Evolutionary conservation across 2,329 filamentous ascomycete genomes (phyloP), one percentile per base, ranked within the genome.

Genomic region (Hypoxylon sp.): DNA sequence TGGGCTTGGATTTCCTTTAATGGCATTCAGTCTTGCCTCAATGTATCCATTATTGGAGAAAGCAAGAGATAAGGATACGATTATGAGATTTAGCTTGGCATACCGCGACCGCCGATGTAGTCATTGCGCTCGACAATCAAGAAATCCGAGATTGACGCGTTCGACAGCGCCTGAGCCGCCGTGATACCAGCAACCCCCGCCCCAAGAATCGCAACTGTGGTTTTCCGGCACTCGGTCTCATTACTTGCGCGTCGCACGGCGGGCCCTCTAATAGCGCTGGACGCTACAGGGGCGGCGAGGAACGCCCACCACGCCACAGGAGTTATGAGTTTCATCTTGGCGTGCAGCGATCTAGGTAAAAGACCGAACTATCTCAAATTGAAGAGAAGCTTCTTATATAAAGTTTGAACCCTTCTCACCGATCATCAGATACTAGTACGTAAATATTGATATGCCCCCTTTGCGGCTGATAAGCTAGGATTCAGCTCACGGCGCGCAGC

Each of bases 131-230:
- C 89, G 2, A 91, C 74, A 48, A 91, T 87, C 6, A 91, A 55
- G 61, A 91, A 91, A 62, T 91, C 87, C 0, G 80, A 77, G 5
- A 91, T 77, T 0, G 87, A 89, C 2, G 82, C 81, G 56, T 91
- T 89, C 4, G 80, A 75, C 5, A 91, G 74, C 2, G 87, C 82
- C 80, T 91, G 87, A 20, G 87, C 87, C 13, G 88, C 86, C 11
- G 87, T 85, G 41, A 90, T 85, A 5, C 88, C 88, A 1, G 87
- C 82, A 56, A 87, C 84, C 11, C 88, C 88, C 13, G 83, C 88
- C 32, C 88, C 88, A 37, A 82, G 74, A 26, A 82, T 76, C 5
- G 76, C 77, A 6, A 82, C 79, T 53, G 76, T 75, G 1, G 79
- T 80, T 59, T 73, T 73, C 20, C 70, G 73, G 55, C 76, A 78